Percentiles rank a stretch among this genome's conserved stretches.
These are phyloP conservation scores for Allium sativum DNA, from an alignment of 106 monocot genomes.

Conservation along the genomic window DNA sequence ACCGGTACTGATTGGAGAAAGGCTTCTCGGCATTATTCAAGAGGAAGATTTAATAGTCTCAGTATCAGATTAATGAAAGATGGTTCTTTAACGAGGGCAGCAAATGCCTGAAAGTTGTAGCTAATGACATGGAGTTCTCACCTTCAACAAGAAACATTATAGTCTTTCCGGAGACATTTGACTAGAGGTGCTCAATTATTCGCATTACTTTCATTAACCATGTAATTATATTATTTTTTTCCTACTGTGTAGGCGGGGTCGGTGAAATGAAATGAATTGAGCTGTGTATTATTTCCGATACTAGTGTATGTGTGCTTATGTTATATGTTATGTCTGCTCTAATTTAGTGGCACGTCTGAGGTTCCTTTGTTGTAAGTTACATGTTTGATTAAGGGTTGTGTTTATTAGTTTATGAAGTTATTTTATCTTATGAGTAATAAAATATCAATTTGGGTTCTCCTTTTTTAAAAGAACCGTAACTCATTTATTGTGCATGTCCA, in stretches of 20 bases:
- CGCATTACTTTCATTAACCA: neutral
- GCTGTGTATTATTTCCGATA: no score
- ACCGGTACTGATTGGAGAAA: slow-evolving; percentile 26
- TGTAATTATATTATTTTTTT: slow-evolving; percentile 6
- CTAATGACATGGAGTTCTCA: neutral
- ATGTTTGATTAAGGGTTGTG: no score
- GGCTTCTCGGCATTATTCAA: slow-evolving; percentile 21
- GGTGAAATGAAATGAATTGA: no score
- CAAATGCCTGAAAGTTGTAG: neutral
- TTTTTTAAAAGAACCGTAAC: no score
- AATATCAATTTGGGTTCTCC: no score
- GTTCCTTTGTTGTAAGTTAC: no score
- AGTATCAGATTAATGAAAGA: slow-evolving; percentile 27
- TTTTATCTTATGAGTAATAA: no score
- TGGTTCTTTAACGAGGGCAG: slow-evolving; percentile 10
- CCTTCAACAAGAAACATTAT: neutral
- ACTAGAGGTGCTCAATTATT: neutral
- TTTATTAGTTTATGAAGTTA: no score
- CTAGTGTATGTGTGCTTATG: no score
- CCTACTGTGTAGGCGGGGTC: neutral
- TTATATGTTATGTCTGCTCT: no score
- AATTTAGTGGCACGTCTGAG: no score
- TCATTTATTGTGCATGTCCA: no score
- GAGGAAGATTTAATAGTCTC: slow-evolving; percentile 25
- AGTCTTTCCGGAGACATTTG: slow-evolving; percentile 6